These are phyloP conservation scores for Mycosphaerelloides madeirae DNA, from an alignment of 2,329 filamentous ascomycete genomes.

Conservation along the genomic window DNA sequence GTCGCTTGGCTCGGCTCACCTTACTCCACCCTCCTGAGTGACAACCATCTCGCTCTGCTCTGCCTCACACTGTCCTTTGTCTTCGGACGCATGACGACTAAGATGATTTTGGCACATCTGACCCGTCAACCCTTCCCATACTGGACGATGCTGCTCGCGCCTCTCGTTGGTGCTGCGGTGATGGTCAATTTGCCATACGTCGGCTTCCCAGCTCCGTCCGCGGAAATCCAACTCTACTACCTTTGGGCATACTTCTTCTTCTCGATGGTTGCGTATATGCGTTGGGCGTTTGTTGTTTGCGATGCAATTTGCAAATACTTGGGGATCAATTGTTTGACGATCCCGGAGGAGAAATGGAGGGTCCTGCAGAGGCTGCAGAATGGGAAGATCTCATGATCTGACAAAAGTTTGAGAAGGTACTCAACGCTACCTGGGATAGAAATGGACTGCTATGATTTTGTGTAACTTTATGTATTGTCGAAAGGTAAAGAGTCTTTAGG, in stretches of 20 bases:
- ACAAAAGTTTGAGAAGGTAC: constrained; percentile 3
- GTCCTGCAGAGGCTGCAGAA: constrained; percentile 24
- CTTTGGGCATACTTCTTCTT: constrained; percentile 81
- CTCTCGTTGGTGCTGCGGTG: constrained; percentile 78
- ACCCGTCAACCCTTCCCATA: constrained; percentile 91
- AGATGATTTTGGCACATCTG: constrained; percentile 95
- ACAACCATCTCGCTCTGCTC: constrained; percentile 88
- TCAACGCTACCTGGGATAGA: constrained; percentile 1
- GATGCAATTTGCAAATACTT: constrained; percentile 86
- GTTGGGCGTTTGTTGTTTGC: constrained; percentile 89
- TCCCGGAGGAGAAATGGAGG: constrained; percentile 45
- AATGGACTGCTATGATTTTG: no score
- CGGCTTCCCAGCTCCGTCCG: constrained; percentile 62
- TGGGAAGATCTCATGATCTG: background rate
- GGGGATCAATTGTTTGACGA: constrained; percentile 91
- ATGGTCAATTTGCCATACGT: constrained; percentile 77
- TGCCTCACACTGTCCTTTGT: constrained; percentile 94
- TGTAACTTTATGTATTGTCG: no score
- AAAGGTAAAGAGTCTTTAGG: no score
- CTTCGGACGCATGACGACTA: constrained; percentile 96
- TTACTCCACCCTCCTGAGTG: constrained; percentile 70
- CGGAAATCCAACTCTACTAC: constrained; percentile 67
- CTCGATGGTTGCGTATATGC: constrained; percentile 77
- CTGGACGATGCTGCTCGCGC: constrained; percentile 88
- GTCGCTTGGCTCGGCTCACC: constrained; percentile 86